Conservation (phyloP, 352 stramenopile species). For the Phytophthora vignae region DNA sequence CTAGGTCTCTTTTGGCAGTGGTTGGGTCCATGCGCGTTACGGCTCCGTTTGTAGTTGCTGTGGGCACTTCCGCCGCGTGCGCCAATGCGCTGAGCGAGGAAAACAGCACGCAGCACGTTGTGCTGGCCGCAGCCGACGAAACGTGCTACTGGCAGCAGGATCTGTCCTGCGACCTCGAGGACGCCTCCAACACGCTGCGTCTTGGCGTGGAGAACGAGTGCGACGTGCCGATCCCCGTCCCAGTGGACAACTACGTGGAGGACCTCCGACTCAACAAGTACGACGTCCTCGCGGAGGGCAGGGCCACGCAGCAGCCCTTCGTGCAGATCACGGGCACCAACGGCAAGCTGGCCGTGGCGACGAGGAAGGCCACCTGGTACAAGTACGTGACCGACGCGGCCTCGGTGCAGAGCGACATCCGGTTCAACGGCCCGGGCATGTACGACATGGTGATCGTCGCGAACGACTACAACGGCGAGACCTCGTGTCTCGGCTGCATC, state of each 20-base stretch:
- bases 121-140: neutral
- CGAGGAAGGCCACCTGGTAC: conserved; percentile 3
- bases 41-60: neutral
- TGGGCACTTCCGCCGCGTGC: neutral
- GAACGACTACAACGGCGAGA: conserved; percentile 25
- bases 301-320: conserved; percentile 7
- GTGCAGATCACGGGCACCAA: conserved; percentile 7
- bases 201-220: conserved; percentile 4
- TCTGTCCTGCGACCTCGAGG: conserved; percentile 4
- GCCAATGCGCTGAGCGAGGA: neutral
- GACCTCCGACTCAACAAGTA: conserved; percentile 20
- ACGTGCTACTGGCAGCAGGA: conserved; percentile 10
- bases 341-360: neutral
- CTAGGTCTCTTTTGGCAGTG: neutral
- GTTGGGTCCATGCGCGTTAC: neutral
- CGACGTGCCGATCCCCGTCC: conserved; percentile 11
- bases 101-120: neutral
- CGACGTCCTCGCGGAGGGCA: conserved; percentile 3
- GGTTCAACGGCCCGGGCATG: conserved; percentile 24
- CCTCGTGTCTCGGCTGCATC: conserved; percentile 32
- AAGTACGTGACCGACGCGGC: conserved; percentile 12
- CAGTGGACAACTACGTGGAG: conserved; percentile 31
- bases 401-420: conserved; percentile 17
- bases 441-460: conserved; percentile 37
- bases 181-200: neutral